Base-by-base conservation (phyloP, 208 protist species). In the Strigomonas galati region DNA sequence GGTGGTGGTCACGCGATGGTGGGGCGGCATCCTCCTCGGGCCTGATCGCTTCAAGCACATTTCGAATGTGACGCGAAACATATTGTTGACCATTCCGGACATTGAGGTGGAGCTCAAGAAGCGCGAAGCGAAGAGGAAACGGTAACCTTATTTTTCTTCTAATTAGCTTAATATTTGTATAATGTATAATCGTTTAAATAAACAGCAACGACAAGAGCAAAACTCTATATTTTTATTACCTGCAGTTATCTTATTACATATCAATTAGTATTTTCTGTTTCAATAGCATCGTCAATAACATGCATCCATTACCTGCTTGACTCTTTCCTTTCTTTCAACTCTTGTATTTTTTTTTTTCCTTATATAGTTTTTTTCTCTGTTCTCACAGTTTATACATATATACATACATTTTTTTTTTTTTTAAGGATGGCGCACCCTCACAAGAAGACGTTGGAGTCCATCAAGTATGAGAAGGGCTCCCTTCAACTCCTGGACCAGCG, bases 1-100 rank as follows among this genome's bases (percentile, higher is more conserved):
- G 0, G 82, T 97, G 10, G 79, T 98, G 0, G 96, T 99, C 31
- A 97, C 96, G 40, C 86, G 97, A 5, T 99, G 97, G 96, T 99
- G 88, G 73, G 97, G 97, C 26, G 97, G 97, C 57, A 96, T 98
- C 51, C 74, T 96, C 19, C 88, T 99, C 9, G 94, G 95, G 0
- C 84, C 90, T 1, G 96, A 98, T 63, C 84, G 97, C 17, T 98
- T 98, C 67, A 95, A 94, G 64, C 89, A 97, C 78, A 95, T 97
- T 51, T 91, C 94, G 84, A 81, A 83, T 55, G 87, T 95, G 46
- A 79, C 85, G 2, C 81, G 79, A 54, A 79, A 90, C 57, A 83
- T 92, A 0, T 65, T 91, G 3, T 55, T 87, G 21, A 91, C 84
- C 5, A 90, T 89, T 31, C 85, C 84, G 17, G 57, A 91, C 57